phyloP scores from a whole-genome alignment of 1,284 basidiomycete species.

The Sporisorium graminicola region DNA sequence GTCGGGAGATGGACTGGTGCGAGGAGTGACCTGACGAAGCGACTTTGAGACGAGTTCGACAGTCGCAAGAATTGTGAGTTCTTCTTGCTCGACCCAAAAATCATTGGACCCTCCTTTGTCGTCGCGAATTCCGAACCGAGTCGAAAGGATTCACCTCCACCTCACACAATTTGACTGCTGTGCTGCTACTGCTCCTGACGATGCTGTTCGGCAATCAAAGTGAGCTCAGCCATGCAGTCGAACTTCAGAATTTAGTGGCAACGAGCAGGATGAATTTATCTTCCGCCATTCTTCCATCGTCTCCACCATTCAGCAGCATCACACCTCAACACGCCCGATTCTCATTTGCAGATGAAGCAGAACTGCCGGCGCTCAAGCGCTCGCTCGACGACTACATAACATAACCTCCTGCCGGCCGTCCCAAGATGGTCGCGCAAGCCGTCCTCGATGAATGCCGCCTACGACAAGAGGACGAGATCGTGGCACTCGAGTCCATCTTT shows the following conservation, averaged over 20 bases:
- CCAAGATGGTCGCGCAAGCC: constrained; percentile 21
- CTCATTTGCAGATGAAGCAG: neutral
- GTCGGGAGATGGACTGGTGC: no score
- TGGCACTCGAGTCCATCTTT: constrained; percentile 53
- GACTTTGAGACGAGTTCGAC: no score
- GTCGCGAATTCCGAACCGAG: neutral
- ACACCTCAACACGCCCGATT: neutral
- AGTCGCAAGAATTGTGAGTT: neutral
- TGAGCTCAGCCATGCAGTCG: neutral
- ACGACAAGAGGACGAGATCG: constrained; percentile 50
- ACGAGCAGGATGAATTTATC: neutral
- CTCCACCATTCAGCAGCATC: neutral
- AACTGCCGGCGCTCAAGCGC: neutral
- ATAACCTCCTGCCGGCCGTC: neutral
- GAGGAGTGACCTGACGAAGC: no score
- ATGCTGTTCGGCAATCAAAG: constrained; percentile 26
- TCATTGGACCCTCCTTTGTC: constrained; percentile 24
- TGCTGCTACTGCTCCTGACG: neutral
- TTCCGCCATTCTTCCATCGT: neutral
- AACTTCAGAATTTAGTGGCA: no score
- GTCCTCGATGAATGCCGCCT: constrained; percentile 34
- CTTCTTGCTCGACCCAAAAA: neutral
- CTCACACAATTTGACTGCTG: neutral
- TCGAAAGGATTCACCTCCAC: constrained; percentile 38
- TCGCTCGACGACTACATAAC: constrained; percentile 8